Percentiles rank a stretch among this genome's conserved stretches.
Conservation (phyloP, 257 asterid genomes). For the Salvia splendens region DNA sequence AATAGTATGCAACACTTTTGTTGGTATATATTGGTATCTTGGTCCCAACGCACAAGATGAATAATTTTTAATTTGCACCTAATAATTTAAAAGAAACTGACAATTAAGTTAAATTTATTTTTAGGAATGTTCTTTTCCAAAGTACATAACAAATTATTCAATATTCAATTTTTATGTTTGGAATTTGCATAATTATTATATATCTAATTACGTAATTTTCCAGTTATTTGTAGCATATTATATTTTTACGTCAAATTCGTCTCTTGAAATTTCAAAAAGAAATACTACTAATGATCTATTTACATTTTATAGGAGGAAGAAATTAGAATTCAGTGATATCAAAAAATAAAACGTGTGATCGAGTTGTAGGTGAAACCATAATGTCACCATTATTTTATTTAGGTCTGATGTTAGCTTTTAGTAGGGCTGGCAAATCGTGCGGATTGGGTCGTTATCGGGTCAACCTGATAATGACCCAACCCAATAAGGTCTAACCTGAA, state of each 20-base stretch:
- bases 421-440: no score
- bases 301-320: no score
- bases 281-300: no score
- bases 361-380: not conserved
- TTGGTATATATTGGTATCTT: not conserved
- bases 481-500: no score
- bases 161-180: not conserved
- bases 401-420: not conserved
- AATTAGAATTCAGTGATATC: not conserved
- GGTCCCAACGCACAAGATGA: not conserved
- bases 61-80: not conserved
- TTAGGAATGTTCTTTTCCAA: not conserved
- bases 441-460: no score
- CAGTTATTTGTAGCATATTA: no score
- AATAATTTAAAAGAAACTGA: not conserved
- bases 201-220: no score
- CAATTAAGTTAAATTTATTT: not conserved
- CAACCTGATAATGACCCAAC: no score
- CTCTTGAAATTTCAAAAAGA: not conserved
- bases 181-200: not conserved
- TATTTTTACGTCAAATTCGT: no score
- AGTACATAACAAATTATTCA: not conserved
- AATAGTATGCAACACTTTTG: no score
- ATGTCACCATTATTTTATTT: not conserved
- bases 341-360: not conserved